Conservation (phyloP, 176 grass and related monocot genomes). For the Oryza brachyantha region DNA sequence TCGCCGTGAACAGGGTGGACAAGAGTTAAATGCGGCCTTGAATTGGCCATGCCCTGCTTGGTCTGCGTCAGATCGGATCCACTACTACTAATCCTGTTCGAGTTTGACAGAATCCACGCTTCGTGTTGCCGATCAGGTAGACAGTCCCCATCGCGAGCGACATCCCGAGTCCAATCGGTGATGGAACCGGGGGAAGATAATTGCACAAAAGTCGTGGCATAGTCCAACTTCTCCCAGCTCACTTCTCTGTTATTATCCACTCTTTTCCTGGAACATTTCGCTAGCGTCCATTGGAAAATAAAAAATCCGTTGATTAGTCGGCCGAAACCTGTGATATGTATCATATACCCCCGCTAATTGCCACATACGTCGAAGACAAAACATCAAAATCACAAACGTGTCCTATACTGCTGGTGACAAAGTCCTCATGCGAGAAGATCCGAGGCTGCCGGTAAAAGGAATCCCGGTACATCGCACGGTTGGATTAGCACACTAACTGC, state of each 20-base stretch:
- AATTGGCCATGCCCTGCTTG: neutral
- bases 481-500: neutral
- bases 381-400: neutral
- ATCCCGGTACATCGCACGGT: neutral
- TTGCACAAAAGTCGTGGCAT: neutral
- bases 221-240: neutral
- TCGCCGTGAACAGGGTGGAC: neutral
- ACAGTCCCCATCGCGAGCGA: constrained; percentile 42
- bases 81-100: neutral
- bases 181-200: neutral
- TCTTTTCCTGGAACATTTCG: neutral
- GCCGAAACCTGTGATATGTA: neutral
- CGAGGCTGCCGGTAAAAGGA: neutral
- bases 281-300: too few species aligned
- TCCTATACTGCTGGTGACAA: neutral
- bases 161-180: neutral
- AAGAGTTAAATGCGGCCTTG: neutral
- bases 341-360: neutral
- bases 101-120: neutral
- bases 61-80: neutral
- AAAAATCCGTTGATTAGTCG: neutral
- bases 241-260: neutral
- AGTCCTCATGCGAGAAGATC: neutral
- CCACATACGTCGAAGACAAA: neutral
- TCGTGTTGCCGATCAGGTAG: constrained; percentile 21